Base-by-base conservation (phyloP, 306 rosid genomes). In the Astragalus glycyphyllos region DNA sequence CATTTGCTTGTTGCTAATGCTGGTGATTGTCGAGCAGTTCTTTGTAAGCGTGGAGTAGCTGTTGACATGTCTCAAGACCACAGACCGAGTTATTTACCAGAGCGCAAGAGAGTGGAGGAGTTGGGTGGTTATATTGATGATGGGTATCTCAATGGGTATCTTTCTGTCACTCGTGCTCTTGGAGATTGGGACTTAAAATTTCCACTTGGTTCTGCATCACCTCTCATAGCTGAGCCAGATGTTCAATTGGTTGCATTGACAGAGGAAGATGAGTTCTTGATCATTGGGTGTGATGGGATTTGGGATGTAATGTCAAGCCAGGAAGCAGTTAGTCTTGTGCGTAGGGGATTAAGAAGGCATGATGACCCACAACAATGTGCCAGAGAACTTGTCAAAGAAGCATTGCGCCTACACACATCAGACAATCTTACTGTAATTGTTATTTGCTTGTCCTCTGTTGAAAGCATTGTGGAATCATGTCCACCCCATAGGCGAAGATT, bases 11-110 rank as follows among this genome's bases (percentile, higher is more conserved):
- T 92, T 57, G 98, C 98, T 20, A 92, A 89, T 73, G 98, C 86
- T 0, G 98, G 98, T 10, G 98, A 92, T 79, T 92, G 98, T 70
- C 86, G 98, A 73, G 98, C 98, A 0, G 96, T 92, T 46, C 88
- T 92, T 70, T 87, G 96, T 66, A 40, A 81, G 71, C 88, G 87
- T 35, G 96, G 98, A 20, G 15, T 23, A 3, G 92, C 98, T 15
- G 77, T 89, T 69, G 86, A 88, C 35, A 76, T 92, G 98, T 87
- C 98, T 65, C 80, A 84, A 5, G 96, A 92, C 70, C 98, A 92
- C 54, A 84, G 76, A 71, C 89, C 90, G 9, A 76, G 86, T 63
- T 84, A 78, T 81, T 26, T 68, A 73, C 92, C 88, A 0, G 98
- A 92, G 74, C 84, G 82, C 17, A 65, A 9, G 72, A 85, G 96